Evolutionary conservation across 2,329 filamentous ascomycete genomes (phyloP).

Genomic region (Neofusicoccum cordaticola): DNA sequence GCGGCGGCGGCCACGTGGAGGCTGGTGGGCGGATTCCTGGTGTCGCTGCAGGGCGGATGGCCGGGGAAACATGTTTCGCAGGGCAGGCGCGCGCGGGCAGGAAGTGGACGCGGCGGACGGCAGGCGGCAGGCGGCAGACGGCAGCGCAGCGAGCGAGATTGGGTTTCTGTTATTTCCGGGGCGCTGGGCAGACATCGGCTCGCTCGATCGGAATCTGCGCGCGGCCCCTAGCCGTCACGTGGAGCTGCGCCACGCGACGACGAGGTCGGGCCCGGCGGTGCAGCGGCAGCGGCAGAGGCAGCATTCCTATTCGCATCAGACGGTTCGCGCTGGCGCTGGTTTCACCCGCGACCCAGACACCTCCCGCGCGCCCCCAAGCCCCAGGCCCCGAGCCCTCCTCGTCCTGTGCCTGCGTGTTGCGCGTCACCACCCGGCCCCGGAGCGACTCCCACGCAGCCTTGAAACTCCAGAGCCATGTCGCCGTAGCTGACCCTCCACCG

Average conservation of each 20-base stretch:
- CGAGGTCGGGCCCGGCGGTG: neutral
- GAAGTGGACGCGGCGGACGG: neutral
- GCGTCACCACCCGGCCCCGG: neutral
- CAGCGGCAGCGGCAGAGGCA: neutral
- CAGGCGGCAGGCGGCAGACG: neutral
- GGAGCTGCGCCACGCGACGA: neutral
- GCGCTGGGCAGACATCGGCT: neutral
- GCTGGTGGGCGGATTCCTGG: neutral
- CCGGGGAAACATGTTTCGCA: neutral
- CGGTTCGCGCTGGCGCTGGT: neutral
- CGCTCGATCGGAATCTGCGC: too few species aligned
- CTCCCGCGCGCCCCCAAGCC: neutral
- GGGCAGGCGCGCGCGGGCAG: neutral
- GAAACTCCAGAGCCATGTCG: neutral
- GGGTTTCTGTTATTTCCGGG: neutral
- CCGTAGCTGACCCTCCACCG: constrained; percentile 4
- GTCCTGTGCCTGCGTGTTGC: neutral
- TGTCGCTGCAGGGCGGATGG: too few species aligned
- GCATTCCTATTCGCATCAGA: neutral
- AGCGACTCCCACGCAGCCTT: neutral
- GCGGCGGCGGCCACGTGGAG: neutral
- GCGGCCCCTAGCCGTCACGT: neutral
- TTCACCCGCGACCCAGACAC: neutral
- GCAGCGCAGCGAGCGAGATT: neutral
- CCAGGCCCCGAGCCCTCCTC: neutral